Percentiles rank a stretch among this genome's conserved stretches.
Conservation (phyloP, 192 early-diverging fungal species). For the Linnemannia elongata region DNA sequence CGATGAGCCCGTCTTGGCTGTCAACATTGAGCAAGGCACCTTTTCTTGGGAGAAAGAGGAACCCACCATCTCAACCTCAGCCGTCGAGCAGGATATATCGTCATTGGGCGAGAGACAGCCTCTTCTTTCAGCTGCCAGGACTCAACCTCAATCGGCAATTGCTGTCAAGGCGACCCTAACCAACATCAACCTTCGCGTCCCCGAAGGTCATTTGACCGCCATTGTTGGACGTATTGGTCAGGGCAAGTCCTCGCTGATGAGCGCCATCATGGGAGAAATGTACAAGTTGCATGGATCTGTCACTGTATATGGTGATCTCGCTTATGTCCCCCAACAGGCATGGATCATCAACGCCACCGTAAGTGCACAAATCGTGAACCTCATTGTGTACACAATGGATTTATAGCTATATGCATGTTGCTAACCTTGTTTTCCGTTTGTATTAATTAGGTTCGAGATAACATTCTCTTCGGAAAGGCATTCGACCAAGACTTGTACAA, state of each 20-base stretch:
- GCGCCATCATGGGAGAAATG: conserved; percentile 87
- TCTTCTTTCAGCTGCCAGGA: not conserved
- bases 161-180: conserved; percentile 8
- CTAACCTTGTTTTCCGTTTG: not conserved
- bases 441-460: conserved; percentile 68
- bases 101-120: conserved; percentile 24
- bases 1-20: not conserved
- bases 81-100: not conserved
- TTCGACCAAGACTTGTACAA: conserved; percentile 74
- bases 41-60: conserved; percentile 35
- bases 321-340: conserved; percentile 58
- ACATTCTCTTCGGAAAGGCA: conserved; percentile 85
- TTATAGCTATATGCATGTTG: not conserved
- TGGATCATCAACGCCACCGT: conserved; percentile 47
- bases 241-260: conserved; percentile 84
- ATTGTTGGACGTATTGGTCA: conserved; percentile 58
- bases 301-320: conserved; percentile 66
- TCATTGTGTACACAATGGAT: not conserved
- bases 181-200: conserved; percentile 58
- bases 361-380: not conserved
- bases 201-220: conserved; percentile 30
- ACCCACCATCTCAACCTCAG: not conserved
- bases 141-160: not conserved
- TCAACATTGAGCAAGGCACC: conserved; percentile 32
- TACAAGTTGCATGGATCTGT: conserved; percentile 68